Base-by-base conservation (phyloP, 164 flowering plant species). In the Tinospora cordifolia region DNA sequence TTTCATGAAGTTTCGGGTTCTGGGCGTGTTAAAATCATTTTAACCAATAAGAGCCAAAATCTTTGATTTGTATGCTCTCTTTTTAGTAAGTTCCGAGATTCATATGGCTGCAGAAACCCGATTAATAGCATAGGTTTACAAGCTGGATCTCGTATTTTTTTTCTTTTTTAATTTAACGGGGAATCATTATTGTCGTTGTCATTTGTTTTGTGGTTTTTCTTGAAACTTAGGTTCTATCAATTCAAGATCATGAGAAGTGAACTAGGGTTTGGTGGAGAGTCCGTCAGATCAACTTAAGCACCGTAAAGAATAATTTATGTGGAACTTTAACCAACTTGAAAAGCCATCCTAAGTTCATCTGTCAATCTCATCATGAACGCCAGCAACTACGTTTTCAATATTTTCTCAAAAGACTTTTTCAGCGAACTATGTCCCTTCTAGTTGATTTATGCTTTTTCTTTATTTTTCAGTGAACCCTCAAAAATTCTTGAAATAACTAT, bases 301-400 rank as follows among this genome's bases (percentile, higher is more conserved):
- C 22, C 60, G 24, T n/a, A 54, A 54, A 2, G 21, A 54, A 1
- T n/a, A 54, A n/a, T 54, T 54, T 54, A 19, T 54, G 24, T 54
- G 60, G 60, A 22, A 54, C 60, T 54, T 54, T n/a, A 44, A 44
- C 47, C 47, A 44, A 44, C 47, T 54, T 19, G 24, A 51, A 51
- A 54, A 54, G 60, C 60, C 60, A 54, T 54, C 60, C 21, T 60
- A 15, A 60, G 34, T 60, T 60, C 30, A 60, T 26, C 3, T 54
- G 59, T 24, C 41, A 34, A 22, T 13, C 27, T 41, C 69, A 30
- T 41, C 69, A 30, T 30, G 4, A 30, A 30, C 36, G 36, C 36
- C 36, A 30, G 36, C 2, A 1, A 79, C 78, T 47, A 69, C 72
- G 68, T 75, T 79, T 78, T 78, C 82, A 69, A 69, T 76, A 63